Base-by-base conservation (phyloP, 2,329 filamentous ascomycete genomes). In the Fusarium nematophilum region DNA sequence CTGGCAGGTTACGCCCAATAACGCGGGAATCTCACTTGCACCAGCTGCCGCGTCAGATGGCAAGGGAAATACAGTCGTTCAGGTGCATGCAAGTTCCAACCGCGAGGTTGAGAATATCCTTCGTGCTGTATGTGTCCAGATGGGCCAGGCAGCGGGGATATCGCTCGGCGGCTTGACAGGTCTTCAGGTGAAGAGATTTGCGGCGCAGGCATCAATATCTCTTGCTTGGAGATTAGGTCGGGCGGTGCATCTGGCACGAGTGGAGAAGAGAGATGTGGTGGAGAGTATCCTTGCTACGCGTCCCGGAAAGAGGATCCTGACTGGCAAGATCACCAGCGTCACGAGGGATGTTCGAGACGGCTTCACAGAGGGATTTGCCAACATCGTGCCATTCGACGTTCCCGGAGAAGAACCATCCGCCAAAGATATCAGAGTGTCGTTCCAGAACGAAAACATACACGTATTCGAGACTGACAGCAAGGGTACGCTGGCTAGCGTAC, bases 1-100 rank as follows among this genome's bases (percentile, higher is more conserved):
- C 1, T 65, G 57, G 52, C 62, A 65, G 8, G 47, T 53, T 6
- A 65, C 58, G 0, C 51, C 36, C 4, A 31, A 48, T 17, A 43
- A 54, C 14, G 37, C 30, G 3, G 43, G 37, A 4, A 43, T 43
- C 6, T 37, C 30, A 15, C 38, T 48, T 5, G 44, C 38, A 6
- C 51, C 51, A 5, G 55, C 51, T 0, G 57, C 60, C 5, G 55
- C 44, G 1, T 62, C 55, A 1, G 55, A 59, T 0, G 61, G 45
- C 0, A 59, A 57, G 10, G 54, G 46, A 0, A 59, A 59, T 2
- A 40, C 57, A 1, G 43, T 64, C 1, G 18, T 49, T 3, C 37
- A 43, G 8, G 5, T 27, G 5, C 36, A 59, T 15, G 21, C 30
- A 2, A 42, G 6, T 17, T 6, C 51, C 6, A 53, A 54, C 33